Conservation (phyloP, 768 basidiomycete genomes). For the Sutorius australiensis region DNA sequence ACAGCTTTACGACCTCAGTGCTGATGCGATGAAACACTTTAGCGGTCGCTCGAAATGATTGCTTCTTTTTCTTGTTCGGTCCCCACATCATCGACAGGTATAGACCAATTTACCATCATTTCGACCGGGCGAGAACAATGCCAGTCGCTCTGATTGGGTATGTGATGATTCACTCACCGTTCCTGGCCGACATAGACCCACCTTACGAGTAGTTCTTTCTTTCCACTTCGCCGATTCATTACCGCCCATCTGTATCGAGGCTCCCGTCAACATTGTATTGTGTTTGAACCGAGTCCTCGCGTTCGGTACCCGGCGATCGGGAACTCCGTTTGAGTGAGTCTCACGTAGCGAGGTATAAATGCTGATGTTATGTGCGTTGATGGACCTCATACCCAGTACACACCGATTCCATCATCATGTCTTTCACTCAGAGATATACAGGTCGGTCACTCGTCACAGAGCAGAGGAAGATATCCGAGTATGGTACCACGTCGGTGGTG, state of each 20-base stretch:
- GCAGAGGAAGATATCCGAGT: not conserved
- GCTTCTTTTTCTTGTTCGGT: too few relatives aligned
- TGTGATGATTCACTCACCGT: too few relatives aligned
- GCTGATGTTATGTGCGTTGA: not conserved
- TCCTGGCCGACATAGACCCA: not conserved
- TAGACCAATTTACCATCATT: too few relatives aligned
- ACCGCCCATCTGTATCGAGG: not conserved
- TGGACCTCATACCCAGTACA: not conserved
- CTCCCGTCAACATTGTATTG: not conserved
- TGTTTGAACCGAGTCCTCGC: not conserved
- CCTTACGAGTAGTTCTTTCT: not conserved
- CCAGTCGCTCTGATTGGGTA: not conserved
- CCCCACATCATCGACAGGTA: not conserved
- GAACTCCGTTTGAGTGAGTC: too few relatives aligned
- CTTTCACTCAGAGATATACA: conserved; percentile 13
- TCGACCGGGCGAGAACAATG: not conserved
- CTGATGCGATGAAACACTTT: too few relatives aligned
- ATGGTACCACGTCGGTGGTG: conserved; percentile 12
- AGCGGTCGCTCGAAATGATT: too few relatives aligned
- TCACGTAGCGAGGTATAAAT: conserved; percentile 10
- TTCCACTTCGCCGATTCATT: not conserved
- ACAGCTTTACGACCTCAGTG: too few relatives aligned
- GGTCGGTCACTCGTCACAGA: not conserved
- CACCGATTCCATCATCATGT: conserved; percentile 13
- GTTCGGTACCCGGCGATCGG: not conserved